These are phyloP conservation scores for Neurospora sp. DNA, from an alignment of 495 filamentous ascomycete species.

Conservation along the genomic window DNA sequence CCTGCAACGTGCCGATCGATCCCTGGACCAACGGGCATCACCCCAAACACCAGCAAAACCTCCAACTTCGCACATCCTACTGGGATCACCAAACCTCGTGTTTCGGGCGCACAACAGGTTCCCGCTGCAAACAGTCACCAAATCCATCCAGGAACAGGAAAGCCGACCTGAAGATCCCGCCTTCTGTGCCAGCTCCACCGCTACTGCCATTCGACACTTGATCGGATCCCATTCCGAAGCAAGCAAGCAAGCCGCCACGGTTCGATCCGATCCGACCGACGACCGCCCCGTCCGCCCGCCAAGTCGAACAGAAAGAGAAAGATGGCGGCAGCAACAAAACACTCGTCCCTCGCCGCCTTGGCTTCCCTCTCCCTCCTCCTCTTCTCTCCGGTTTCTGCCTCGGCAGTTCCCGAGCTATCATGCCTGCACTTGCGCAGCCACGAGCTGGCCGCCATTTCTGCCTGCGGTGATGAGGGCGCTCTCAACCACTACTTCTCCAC, in stretches of 20 bases:
- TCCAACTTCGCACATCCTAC: not conserved
- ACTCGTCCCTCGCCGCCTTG: conserved; percentile 5
- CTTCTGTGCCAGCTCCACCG: not conserved
- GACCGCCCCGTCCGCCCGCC: not conserved
- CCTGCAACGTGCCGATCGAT: not conserved
- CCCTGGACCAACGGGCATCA: not conserved
- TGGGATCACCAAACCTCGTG: not conserved
- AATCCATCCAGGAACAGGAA: not conserved
- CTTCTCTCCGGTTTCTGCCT: not conserved
- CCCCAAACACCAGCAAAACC: not conserved
- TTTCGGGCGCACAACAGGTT: not conserved
- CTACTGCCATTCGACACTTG: not conserved
- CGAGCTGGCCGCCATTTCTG: conserved; percentile 20
- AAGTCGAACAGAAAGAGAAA: not conserved
- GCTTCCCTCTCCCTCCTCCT: conserved; percentile 6
- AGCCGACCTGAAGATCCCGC: not conserved
- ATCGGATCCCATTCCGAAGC: not conserved
- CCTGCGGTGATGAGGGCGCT: conserved; percentile 27
- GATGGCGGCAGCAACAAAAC: not conserved
- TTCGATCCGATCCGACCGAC: not conserved
- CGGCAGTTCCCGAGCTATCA: conserved; percentile 8
- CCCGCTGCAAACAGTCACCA: not conserved
- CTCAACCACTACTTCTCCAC: conserved; percentile 28
- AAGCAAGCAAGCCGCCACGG: not conserved
- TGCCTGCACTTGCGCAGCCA: conserved; percentile 23